Percentiles rank a stretch among this genome's conserved stretches.
phyloP scores from a whole-genome alignment of 805 yeast genomes.

The Groenewaldozyma salmanticensis region DNA sequence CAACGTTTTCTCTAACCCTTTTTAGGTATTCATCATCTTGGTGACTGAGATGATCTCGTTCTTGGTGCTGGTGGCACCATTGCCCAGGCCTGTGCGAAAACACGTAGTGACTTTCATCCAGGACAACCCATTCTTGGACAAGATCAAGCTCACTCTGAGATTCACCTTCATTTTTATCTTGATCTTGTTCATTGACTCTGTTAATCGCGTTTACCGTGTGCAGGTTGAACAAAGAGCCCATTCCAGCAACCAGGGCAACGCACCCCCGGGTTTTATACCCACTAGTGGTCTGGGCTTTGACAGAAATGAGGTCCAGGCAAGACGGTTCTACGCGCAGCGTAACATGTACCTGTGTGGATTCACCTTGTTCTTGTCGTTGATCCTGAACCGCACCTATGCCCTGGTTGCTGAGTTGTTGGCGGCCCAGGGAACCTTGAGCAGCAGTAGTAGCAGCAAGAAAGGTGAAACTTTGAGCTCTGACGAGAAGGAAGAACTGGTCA shows the following conservation, averaged over 20 bases:
- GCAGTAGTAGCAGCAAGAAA: slow-evolving; percentile 15
- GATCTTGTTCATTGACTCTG: slow-evolving; percentile 77
- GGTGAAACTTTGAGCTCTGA: slow-evolving; percentile 19
- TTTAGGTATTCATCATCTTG: slow-evolving; percentile 59
- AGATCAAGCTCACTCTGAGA: slow-evolving; percentile 67
- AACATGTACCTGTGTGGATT: slow-evolving; percentile 94
- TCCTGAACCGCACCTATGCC: slow-evolving; percentile 69
- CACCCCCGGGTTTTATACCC: slow-evolving; percentile 23
- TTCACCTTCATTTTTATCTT: slow-evolving; percentile 77
- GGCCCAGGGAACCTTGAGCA: slow-evolving; percentile 41
- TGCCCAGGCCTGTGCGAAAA: slow-evolving; percentile 67
- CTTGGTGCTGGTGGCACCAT: slow-evolving; percentile 71
- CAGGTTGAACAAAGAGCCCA: slow-evolving; percentile 41
- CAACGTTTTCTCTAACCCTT: background rate
- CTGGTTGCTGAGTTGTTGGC: slow-evolving; percentile 17
- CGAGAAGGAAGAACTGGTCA: slow-evolving; percentile 27
- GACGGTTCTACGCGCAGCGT: slow-evolving; percentile 92
- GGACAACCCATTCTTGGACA: slow-evolving; percentile 60
- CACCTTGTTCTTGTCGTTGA: slow-evolving; percentile 80
- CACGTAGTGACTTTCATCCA: slow-evolving; percentile 47
- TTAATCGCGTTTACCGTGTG: slow-evolving; percentile 70
- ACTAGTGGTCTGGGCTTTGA: slow-evolving; percentile 32
- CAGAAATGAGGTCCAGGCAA: slow-evolving; percentile 76
- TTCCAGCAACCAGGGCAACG: slow-evolving; percentile 27
- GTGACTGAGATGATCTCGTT: slow-evolving; percentile 71